Conservation (phyloP, 352 stramenopile species). For the Globisporangium apiculatum region DNA sequence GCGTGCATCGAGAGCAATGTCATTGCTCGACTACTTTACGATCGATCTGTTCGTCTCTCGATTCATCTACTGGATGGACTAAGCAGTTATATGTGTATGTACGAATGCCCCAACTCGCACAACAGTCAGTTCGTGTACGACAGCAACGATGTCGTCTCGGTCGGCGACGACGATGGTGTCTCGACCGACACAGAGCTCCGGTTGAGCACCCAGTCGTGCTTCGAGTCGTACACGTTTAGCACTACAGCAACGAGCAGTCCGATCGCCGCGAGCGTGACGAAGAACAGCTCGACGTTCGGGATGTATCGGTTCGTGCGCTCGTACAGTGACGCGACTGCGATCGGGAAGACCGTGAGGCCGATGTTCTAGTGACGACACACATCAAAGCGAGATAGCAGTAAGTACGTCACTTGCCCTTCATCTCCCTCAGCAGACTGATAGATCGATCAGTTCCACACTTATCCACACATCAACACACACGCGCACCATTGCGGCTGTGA, state of each 20-base stretch:
- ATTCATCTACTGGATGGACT: too few relatives aligned
- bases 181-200: not conserved
- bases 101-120: constrained; percentile 1
- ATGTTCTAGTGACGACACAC: constrained; percentile 31
- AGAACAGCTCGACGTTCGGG: constrained; percentile 52
- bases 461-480: not conserved
- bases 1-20: too few relatives aligned
- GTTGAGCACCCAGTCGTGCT: constrained; percentile 15
- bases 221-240: constrained; percentile 90
- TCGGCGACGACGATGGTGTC: not conserved
- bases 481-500: constrained; percentile 13
- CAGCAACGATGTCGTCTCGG: constrained; percentile 6
- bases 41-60: too few relatives aligned
- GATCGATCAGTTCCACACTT: constrained; percentile 59
- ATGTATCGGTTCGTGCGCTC: constrained; percentile 29
- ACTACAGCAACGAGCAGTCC: constrained; percentile 40
- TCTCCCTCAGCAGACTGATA: constrained; percentile 16
- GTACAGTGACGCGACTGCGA: constrained; percentile 44
- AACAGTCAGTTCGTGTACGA: not conserved
- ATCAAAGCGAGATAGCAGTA: not conserved
- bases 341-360: constrained; percentile 53
- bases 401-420: too few relatives aligned
- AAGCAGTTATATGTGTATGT: not conserved
- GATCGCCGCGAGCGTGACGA: constrained; percentile 26
- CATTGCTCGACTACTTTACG: too few relatives aligned